A percentile compares a stretch with the other conserved stretches of the same genome.
phyloP scores from a whole-genome alignment of 164 flowering plant genomes.

The Echeveria elegans region DNA sequence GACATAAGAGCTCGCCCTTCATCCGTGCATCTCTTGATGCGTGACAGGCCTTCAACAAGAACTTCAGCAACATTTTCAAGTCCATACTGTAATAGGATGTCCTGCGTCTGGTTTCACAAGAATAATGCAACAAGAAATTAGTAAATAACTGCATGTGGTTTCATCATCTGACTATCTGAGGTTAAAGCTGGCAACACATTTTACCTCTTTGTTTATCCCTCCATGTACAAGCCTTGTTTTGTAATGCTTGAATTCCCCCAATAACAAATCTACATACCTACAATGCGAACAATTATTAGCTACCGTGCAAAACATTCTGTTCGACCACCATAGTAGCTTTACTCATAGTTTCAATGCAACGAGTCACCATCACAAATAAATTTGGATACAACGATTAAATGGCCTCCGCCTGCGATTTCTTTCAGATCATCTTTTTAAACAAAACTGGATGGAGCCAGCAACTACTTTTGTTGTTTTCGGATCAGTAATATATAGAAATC shows the following conservation, averaged over 20 bases:
- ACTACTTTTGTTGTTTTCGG: background rate
- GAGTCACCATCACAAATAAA: background rate
- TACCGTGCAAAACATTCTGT: slow-evolving; percentile 6
- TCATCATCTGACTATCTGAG: background rate
- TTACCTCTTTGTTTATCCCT: slow-evolving; percentile 79
- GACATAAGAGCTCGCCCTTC: slow-evolving; percentile 97
- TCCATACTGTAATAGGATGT: slow-evolving; percentile 72
- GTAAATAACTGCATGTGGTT: background rate
- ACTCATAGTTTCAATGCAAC: background rate
- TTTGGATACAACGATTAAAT: background rate
- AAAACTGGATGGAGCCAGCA: no score
- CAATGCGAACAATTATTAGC: background rate
- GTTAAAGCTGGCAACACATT: background rate
- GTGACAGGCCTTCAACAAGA: slow-evolving; percentile 87
- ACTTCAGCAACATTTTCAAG: slow-evolving; percentile 84
- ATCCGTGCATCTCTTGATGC: slow-evolving; percentile 87
- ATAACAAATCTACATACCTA: slow-evolving; percentile 89
- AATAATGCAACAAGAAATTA: background rate
- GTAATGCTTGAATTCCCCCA: slow-evolving; percentile 98
- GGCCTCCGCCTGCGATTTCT: no score
- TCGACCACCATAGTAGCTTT: background rate
- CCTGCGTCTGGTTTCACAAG: slow-evolving; percentile 53
- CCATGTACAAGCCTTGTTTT: slow-evolving; percentile 89
- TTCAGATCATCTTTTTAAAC: no score
- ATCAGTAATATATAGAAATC: background rate